Conservation (phyloP, 2,329 filamentous ascomycete genomes). For the Didymella keratinophila region DNA sequence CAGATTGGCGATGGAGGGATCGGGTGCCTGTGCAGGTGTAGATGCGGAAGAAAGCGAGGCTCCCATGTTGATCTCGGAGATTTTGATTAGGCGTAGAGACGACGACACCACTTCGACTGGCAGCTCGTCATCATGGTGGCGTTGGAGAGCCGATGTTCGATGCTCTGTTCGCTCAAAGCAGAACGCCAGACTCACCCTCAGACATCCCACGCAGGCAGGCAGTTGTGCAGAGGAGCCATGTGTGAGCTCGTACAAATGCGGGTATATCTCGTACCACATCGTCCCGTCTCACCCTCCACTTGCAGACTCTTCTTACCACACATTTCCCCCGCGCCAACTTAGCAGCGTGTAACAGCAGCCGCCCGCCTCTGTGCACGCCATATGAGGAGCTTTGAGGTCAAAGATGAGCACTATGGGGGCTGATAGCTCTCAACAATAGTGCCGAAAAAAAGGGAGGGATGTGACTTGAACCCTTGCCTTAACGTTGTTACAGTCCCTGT, state of each 20-base stretch:
- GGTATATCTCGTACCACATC: slow-evolving; percentile 19
- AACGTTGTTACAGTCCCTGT: neutral
- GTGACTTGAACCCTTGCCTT: neutral
- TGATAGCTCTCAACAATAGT: neutral
- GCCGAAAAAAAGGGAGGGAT: neutral
- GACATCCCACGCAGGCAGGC: slow-evolving; percentile 1
- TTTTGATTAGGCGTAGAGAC: slow-evolving; percentile 7
- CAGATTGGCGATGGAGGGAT: slow-evolving; percentile 7
- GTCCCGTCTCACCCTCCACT: slow-evolving; percentile 20
- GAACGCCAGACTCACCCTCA: slow-evolving; percentile 10
- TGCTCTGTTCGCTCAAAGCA: slow-evolving; percentile 2
- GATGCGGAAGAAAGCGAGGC: slow-evolving; percentile 7
- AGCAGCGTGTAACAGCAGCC: slow-evolving; percentile 3
- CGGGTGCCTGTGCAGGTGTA: slow-evolving; percentile 14
- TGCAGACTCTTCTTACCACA: slow-evolving; percentile 13
- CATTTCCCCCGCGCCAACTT: neutral
- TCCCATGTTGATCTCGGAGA: slow-evolving; percentile 10
- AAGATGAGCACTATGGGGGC: neutral
- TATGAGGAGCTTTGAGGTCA: neutral
- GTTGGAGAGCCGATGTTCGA: slow-evolving; percentile 5
- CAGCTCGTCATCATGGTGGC: slow-evolving; percentile 1
- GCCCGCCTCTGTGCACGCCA: neutral
- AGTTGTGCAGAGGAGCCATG: slow-evolving; percentile 28
- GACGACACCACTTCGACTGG: slow-evolving; percentile 6
- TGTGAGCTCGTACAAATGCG: slow-evolving; percentile 15